Evolutionary conservation across 495 filamentous ascomycete species (phyloP).

Genomic region (Pyrenula massariospora): DNA sequence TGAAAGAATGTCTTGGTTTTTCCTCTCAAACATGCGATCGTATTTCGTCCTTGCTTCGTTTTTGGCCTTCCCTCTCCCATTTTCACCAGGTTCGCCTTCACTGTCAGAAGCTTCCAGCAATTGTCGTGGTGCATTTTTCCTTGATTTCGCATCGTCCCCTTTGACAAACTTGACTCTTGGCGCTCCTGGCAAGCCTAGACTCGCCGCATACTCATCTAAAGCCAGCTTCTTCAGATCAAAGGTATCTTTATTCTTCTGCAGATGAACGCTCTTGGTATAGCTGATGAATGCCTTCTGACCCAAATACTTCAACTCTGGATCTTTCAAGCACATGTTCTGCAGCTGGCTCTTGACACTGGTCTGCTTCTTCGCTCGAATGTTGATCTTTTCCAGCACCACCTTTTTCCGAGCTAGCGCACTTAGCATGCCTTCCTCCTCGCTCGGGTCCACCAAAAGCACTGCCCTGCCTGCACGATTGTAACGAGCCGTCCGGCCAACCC

Average conservation of each 20-base stretch:
- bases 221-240: slow-evolving; percentile 74
- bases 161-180: slow-evolving; percentile 87
- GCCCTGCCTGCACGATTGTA: slow-evolving; percentile 80
- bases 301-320: slow-evolving; percentile 86
- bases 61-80: slow-evolving; percentile 45
- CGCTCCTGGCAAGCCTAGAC: slow-evolving; percentile 78
- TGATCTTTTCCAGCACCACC: slow-evolving; percentile 73
- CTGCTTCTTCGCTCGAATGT: slow-evolving; percentile 78
- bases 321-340: slow-evolving; percentile 90
- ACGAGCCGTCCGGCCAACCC: slow-evolving; percentile 89
- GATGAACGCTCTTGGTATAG: slow-evolving; percentile 68
- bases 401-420: slow-evolving; percentile 75
- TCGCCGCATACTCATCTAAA: slow-evolving; percentile 73
- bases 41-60: slow-evolving; percentile 73
- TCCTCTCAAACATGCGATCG: slow-evolving; percentile 91
- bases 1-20: slow-evolving; percentile 88
- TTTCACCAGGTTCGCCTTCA: slow-evolving; percentile 35
- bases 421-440: slow-evolving; percentile 79
- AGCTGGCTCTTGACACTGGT: slow-evolving; percentile 66
- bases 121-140: slow-evolving; percentile 73
- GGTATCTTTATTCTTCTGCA: slow-evolving; percentile 87
- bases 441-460: slow-evolving; percentile 84
- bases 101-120: slow-evolving; percentile 34
- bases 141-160: slow-evolving; percentile 69
- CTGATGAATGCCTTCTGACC: slow-evolving; percentile 92